Percentiles rank a stretch among this genome's conserved stretches.
These are phyloP conservation scores for Eucalyptus pauciflora DNA, from an alignment of 345 rosid species.

Conservation along the genomic window DNA sequence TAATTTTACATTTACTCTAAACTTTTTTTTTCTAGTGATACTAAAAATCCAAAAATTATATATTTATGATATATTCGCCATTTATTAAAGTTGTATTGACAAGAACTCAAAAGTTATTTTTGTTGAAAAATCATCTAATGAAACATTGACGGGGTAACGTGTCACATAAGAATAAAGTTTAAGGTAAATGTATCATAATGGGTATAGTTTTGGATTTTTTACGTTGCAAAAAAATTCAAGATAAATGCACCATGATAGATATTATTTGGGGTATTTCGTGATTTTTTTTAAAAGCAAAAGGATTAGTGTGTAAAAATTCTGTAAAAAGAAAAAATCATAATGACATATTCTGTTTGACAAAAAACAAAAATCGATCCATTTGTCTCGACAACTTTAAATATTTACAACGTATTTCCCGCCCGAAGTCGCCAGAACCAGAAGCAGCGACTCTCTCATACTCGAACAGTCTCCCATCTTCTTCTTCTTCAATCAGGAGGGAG, in stretches of 20 bases:
- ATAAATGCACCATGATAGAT: neutral
- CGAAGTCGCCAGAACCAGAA: neutral
- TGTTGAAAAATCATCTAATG: too few species aligned
- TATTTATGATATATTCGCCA: neutral
- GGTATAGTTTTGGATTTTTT: accelerated
- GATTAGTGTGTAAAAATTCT: neutral
- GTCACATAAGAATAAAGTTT: accelerated
- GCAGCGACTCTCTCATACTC: neutral
- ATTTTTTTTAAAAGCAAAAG: neutral
- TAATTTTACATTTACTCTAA: too few species aligned
- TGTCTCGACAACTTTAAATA: neutral
- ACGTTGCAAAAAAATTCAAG: accelerated
- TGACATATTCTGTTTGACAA: accelerated
- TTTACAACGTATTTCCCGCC: neutral
- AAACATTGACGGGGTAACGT: accelerated
- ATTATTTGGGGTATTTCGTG: neutral
- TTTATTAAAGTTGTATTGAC: too few species aligned
- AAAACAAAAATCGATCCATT: neutral
- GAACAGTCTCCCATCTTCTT: neutral
- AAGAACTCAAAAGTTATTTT: neutral
- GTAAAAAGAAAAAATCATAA: too few species aligned
- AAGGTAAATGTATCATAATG: accelerated
- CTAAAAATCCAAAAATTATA: too few species aligned
- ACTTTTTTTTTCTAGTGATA: too few species aligned
- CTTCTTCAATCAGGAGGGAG: neutral